A percentile compares a stretch with the other conserved stretches of the same genome.
Conservation (phyloP, 2,329 filamentous ascomycete genomes). For the Fusarium sp. region DNA sequence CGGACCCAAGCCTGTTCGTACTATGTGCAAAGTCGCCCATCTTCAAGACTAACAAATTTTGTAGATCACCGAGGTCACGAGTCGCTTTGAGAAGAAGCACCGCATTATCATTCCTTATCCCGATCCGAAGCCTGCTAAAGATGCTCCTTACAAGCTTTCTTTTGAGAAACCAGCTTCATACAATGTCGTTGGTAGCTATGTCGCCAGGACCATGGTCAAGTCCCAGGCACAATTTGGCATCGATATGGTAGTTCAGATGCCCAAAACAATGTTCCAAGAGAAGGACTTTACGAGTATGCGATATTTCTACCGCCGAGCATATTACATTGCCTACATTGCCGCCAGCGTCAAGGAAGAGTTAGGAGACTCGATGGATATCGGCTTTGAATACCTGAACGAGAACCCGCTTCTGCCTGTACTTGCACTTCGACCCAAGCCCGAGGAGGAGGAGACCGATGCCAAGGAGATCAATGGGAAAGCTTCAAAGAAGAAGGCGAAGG, state of each 20-base stretch:
- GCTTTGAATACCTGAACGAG: constrained; percentile 73
- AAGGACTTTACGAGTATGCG: constrained; percentile 94
- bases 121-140: constrained; percentile 76
- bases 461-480: constrained; percentile 26
- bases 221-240: constrained; percentile 66
- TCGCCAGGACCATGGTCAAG: constrained; percentile 76
- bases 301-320: constrained; percentile 94
- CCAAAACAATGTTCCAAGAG: constrained; percentile 80
- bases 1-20: constrained; percentile 59
- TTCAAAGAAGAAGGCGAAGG: constrained; percentile 38
- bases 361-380: constrained; percentile 61
- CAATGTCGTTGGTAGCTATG: constrained; percentile 90
- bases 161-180: constrained; percentile 79
- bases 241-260: constrained; percentile 90
- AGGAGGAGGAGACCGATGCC: constrained; percentile 22
- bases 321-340: constrained; percentile 85
- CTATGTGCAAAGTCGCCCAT: neutral
- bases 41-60: constrained; percentile 22
- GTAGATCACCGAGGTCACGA: constrained; percentile 73
- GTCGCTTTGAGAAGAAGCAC: constrained; percentile 71
- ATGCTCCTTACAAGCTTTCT: constrained; percentile 82
- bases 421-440: constrained; percentile 50
- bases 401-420: constrained; percentile 80
- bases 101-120: constrained; percentile 84
- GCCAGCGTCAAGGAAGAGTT: constrained; percentile 70